Percentiles rank a stretch among this genome's conserved stretches.
These are phyloP conservation scores for Ambrosiella cleistominuta DNA, from an alignment of 2,329 filamentous ascomycete genomes.

Conservation along the genomic window DNA sequence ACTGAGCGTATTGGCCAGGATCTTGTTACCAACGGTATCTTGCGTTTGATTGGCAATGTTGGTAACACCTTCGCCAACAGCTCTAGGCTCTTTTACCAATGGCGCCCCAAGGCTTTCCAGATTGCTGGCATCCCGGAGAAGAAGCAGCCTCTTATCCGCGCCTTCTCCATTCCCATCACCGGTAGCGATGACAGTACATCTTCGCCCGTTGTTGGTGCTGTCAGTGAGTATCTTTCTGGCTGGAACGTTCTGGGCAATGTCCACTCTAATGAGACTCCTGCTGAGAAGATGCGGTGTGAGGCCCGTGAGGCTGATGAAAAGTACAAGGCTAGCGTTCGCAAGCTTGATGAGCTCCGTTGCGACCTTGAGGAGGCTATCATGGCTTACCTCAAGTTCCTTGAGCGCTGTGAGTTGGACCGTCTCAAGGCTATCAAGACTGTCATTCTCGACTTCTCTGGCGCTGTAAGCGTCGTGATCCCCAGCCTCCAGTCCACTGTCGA, in stretches of 20 bases:
- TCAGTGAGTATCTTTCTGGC: constrained; percentile 75
- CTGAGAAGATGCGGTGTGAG: constrained; percentile 73
- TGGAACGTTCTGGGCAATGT: constrained; percentile 59
- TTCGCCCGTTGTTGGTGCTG: constrained; percentile 63
- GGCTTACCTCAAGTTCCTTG: constrained; percentile 83
- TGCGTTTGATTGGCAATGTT: constrained; percentile 83
- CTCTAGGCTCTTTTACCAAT: constrained; percentile 94
- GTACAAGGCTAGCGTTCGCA: constrained; percentile 74
- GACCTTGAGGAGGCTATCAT: constrained; percentile 92
- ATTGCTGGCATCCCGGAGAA: constrained; percentile 69
- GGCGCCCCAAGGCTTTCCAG: constrained; percentile 83
- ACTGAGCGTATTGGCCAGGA: constrained; percentile 93
- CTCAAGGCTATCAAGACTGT: constrained; percentile 97
- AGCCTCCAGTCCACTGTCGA: constrained; percentile 90
- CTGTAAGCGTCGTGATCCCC: constrained; percentile 94
- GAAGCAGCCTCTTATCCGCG: constrained; percentile 54
- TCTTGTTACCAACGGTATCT: constrained; percentile 65
- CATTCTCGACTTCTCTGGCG: constrained; percentile 89
- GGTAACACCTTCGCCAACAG: constrained; percentile 94
- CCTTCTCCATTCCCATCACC: constrained; percentile 51
- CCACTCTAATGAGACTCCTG: constrained; percentile 74
- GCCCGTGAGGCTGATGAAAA: constrained; percentile 79
- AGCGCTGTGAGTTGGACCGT: constrained; percentile 89
- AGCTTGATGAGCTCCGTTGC: constrained; percentile 78
- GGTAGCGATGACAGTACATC: constrained; percentile 31